Percentiles rank a stretch among this genome's conserved stretches.
Conservation (phyloP, 768 basidiomycete genomes). For the Cystoderma amianthinum region DNA sequence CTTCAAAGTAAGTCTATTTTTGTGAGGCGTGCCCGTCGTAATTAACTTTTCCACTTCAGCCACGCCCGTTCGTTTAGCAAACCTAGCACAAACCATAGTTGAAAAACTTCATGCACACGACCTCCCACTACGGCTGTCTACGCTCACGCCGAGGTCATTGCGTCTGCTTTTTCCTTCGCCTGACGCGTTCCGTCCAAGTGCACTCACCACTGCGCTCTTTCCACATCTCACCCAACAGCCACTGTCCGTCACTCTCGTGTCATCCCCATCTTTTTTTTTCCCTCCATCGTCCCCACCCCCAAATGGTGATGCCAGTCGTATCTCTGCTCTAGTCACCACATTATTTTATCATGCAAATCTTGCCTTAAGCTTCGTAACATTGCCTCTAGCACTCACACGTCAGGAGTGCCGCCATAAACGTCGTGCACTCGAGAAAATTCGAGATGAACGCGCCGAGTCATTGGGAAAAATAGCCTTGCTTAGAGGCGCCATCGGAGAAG, state of each 20-base stretch:
- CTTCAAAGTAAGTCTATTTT: slow-evolving; percentile 60
- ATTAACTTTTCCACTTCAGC: slow-evolving; percentile 22
- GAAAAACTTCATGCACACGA: slow-evolving; percentile 33
- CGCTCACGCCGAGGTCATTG: slow-evolving; percentile 41
- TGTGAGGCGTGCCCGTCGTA: slow-evolving; percentile 8
- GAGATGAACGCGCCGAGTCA: slow-evolving; percentile 61
- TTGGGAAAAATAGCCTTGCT: slow-evolving; percentile 58
- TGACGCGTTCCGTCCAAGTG: too few species aligned
- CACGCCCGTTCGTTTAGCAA: slow-evolving; percentile 33
- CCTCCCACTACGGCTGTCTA: slow-evolving; percentile 37
- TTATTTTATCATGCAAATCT: not conserved
- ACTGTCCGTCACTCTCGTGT: slow-evolving; percentile 8
- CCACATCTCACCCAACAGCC: slow-evolving; percentile 45
- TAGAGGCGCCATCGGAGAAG: slow-evolving; percentile 35
- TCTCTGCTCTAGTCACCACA: not conserved
- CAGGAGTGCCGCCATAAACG: slow-evolving; percentile 66
- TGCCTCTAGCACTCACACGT: slow-evolving; percentile 56
- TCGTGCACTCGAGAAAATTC: slow-evolving; percentile 48
- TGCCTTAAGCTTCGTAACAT: slow-evolving; percentile 17
- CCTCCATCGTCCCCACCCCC: slow-evolving; percentile 5
- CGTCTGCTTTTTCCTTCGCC: slow-evolving; percentile 38
- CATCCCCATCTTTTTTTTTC: slow-evolving; percentile 9
- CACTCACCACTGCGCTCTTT: slow-evolving; percentile 55
- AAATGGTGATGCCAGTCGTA: not conserved
- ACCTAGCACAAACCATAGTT: slow-evolving; percentile 30